Evolutionary conservation across 2,329 filamentous ascomycete species (phyloP).

Genomic region (Penicillium sp.): DNA sequence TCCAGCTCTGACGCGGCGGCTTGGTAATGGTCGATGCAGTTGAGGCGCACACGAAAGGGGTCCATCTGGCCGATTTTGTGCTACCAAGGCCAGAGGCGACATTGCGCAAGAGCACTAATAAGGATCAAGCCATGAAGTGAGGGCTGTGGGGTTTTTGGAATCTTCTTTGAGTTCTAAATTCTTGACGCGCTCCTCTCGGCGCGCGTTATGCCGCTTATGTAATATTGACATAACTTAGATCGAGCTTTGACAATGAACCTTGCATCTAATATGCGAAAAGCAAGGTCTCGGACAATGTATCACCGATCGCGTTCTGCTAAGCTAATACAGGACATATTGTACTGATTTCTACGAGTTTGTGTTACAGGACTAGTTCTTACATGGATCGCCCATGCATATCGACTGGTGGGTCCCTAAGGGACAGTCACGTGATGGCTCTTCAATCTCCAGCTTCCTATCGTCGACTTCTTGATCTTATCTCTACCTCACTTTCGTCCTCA

Average conservation of each 20-base stretch:
- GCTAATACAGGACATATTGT: neutral
- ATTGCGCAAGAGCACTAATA: slow-evolving; percentile 14
- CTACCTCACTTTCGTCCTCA: neutral
- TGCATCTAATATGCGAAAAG: neutral
- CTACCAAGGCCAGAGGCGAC: slow-evolving; percentile 25
- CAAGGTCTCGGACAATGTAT: neutral
- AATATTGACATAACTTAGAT: neutral
- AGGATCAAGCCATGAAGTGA: neutral
- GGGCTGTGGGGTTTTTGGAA: neutral
- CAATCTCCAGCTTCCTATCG: neutral
- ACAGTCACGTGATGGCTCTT: neutral
- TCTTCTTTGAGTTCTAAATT: slow-evolving; percentile 1
- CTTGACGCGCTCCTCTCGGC: slow-evolving; percentile 2
- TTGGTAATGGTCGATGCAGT: slow-evolving; percentile 96
- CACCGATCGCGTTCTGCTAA: neutral
- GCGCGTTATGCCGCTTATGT: slow-evolving; percentile 4
- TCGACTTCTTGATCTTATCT: neutral
- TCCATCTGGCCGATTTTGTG: slow-evolving; percentile 54
- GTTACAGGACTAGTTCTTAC: neutral
- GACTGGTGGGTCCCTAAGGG: neutral
- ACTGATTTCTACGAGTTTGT: neutral
- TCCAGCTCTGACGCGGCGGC: slow-evolving; percentile 75
- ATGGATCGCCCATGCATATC: neutral
- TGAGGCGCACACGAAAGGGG: slow-evolving; percentile 84
- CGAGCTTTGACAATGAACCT: neutral